Base-by-base conservation (phyloP, 345 rosid genomes). In the Cardamine resedifolia region DNA sequence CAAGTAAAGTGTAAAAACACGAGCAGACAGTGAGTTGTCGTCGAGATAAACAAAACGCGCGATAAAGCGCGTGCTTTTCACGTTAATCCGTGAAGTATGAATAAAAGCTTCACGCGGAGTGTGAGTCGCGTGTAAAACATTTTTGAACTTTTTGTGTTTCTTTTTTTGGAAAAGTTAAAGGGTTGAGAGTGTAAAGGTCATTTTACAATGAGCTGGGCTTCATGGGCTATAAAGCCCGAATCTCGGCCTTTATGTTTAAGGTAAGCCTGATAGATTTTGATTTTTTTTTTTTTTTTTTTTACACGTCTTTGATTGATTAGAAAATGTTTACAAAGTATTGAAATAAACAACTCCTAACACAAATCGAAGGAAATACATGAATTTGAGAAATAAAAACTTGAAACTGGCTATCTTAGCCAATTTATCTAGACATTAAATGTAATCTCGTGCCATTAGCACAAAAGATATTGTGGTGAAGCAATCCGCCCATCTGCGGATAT, bases 1-100 rank as follows among this genome's bases (percentile, higher is more conserved):
- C 3, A 16, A 59, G 72, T 74, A 51, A 68, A 68, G 79, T 62
- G 74, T 27, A 34, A 21, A 48, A 23, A 19, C 78, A 58, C 38
- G 21, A 55, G 10, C 21, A 44, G 49, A 44, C 49, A 64, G 61
- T 11, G 52, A 20, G 5, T 27, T n/a, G 34, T 26, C 10, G 39
- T 58, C 0, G 20, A 38, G 36, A 36, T 4, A 5, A 39, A 5
- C 0, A 28, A n/a, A 34, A 66, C 36, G 26, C 39, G 43, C 12
- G 27, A 19, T 1, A 0, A 0, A 66, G 78, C 78, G 61, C 44
- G 78, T 74, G 44, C 7, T 0, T 15, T 0, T 19, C 72, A 66
- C 28, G 21, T 6, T 0, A 0, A 4, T 5, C 1, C 4, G 2
- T 4, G 12, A 1, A 8, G 24, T 3, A 3, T 56, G 27, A 4